Evolutionary conservation across 139 green algal species (phyloP).

Genomic region (Haematococcus lacustris): DNA sequence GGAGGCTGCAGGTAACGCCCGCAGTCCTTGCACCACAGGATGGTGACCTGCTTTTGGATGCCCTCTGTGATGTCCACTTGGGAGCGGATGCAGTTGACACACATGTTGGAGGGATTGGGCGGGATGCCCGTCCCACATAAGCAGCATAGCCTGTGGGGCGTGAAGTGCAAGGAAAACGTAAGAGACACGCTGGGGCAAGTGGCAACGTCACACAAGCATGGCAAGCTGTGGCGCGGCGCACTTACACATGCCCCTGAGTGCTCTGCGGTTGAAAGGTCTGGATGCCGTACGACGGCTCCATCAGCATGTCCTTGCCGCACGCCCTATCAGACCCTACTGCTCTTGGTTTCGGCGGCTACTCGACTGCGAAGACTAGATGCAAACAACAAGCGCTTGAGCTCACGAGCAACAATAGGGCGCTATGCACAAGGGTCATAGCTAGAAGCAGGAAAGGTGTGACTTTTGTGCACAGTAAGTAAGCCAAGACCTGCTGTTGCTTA

Average conservation of each 20-base stretch:
- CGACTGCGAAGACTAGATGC: too few relatives aligned
- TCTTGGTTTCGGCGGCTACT: too few relatives aligned
- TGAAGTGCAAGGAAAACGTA: too few relatives aligned
- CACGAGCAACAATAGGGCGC: too few relatives aligned
- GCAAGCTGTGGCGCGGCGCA: neutral
- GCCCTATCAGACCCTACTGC: too few relatives aligned
- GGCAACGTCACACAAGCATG: neutral
- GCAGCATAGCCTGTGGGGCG: conserved; percentile 64
- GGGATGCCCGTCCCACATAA: conserved; percentile 84
- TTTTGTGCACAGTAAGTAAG: too few relatives aligned
- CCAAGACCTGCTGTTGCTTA: too few relatives aligned
- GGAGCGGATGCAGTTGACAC: conserved; percentile 90
- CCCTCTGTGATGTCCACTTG: conserved; percentile 97
- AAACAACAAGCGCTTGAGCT: too few relatives aligned
- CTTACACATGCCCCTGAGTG: conserved; percentile 73
- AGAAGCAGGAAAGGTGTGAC: too few relatives aligned
- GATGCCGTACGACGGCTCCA: too few relatives aligned
- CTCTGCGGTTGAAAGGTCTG: conserved; percentile 42
- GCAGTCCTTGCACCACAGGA: conserved; percentile 90
- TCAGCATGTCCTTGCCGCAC: too few relatives aligned
- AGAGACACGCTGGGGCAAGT: neutral
- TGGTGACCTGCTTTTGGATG: conserved; percentile 85
- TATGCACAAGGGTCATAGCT: too few relatives aligned
- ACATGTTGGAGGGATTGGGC: conserved; percentile 97
- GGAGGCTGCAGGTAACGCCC: conserved; percentile 91